phyloP scores from a whole-genome alignment of 352 stramenopile genomes.

The Phytophthora ramorum region DNA sequence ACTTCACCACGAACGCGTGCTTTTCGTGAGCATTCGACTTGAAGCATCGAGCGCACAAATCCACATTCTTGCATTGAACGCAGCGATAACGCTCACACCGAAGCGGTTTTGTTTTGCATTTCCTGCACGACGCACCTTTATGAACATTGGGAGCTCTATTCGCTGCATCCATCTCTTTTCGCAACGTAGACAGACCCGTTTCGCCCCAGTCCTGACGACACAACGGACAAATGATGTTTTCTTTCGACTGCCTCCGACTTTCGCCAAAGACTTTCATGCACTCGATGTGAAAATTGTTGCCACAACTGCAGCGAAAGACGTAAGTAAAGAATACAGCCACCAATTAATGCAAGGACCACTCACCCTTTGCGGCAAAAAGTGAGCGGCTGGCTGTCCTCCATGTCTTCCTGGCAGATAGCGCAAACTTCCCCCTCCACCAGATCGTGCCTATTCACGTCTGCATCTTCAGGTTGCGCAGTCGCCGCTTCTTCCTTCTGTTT shows the following conservation, averaged over 20 bases:
- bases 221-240: constrained; percentile 85
- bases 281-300: constrained; percentile 41
- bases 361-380: constrained; percentile 83
- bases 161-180: constrained; percentile 77
- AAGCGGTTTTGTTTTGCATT: constrained; percentile 82
- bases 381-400: constrained; percentile 62
- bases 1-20: constrained; percentile 80
- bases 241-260: constrained; percentile 80
- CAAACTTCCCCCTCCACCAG: constrained; percentile 82
- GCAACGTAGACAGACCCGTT: constrained; percentile 59
- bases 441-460: constrained; percentile 51
- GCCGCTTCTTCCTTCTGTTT: constrained; percentile 34
- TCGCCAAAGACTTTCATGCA: constrained; percentile 88
- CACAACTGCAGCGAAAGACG: constrained; percentile 30
- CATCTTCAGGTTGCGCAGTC: constrained; percentile 29
- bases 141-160: constrained; percentile 83
- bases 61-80: constrained; percentile 78
- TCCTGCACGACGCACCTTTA: constrained; percentile 64
- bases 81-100: constrained; percentile 83
- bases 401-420: constrained; percentile 87
- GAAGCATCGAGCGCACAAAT: constrained; percentile 82
- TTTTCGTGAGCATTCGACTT: constrained; percentile 70
- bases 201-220: constrained; percentile 86
- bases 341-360: constrained; percentile 12
- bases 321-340: background rate